These are phyloP conservation scores for Phlebiopsis flavidoalba DNA, from an alignment of 768 basidiomycete species.

Conservation along the genomic window DNA sequence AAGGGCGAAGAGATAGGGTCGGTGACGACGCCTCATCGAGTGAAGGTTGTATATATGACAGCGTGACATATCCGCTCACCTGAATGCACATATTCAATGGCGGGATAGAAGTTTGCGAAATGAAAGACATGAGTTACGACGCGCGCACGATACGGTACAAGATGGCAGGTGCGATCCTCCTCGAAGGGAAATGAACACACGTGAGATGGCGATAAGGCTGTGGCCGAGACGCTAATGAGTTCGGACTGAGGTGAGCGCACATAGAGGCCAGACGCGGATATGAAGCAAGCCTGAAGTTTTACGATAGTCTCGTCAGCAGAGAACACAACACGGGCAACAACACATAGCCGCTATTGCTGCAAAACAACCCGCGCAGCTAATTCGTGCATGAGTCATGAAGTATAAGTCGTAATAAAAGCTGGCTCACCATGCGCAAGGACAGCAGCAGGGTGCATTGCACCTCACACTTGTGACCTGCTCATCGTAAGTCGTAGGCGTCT, in stretches of 20 bases:
- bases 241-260: not conserved
- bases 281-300: not conserved
- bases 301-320: not conserved
- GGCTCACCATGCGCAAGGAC: constrained; percentile 5
- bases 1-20: not conserved
- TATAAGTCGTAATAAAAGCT: not conserved
- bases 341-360: constrained; percentile 2
- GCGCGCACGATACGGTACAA: not conserved
- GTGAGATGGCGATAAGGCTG: constrained; percentile 1
- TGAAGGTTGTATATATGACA: constrained; percentile 15
- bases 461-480: not conserved
- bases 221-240: not conserved
- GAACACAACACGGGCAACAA: constrained; percentile 2
- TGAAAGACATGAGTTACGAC: constrained; percentile 20
- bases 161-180: constrained; percentile 5
- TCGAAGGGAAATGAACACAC: constrained; percentile 11
- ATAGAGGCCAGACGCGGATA: not conserved
- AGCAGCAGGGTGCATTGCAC: constrained; percentile 3
- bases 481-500: not conserved
- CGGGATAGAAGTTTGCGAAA: constrained; percentile 10
- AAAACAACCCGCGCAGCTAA: constrained; percentile 5
- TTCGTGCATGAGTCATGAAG: not conserved
- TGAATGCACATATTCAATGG: constrained; percentile 1
- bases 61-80: constrained; percentile 6
- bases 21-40: not conserved